Percentiles rank a stretch among this genome's conserved stretches.
Evolutionary conservation across 768 basidiomycete species (phyloP).

Genomic region (Auriscalpium microsporum): DNA sequence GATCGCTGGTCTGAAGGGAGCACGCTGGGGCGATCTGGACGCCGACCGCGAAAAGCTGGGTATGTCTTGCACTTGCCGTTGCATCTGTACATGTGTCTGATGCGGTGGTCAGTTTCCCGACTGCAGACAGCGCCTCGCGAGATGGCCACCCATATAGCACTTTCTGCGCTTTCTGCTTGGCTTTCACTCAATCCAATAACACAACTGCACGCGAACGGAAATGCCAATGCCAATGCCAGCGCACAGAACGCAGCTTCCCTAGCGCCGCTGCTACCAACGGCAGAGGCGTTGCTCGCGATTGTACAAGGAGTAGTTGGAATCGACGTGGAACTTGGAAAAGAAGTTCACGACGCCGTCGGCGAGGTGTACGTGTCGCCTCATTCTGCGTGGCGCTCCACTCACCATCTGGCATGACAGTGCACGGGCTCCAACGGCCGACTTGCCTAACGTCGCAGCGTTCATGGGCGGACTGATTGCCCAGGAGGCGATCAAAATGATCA

Average conservation of each 20-base stretch:
- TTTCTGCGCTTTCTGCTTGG: constrained; percentile 48
- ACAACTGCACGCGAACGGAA: constrained; percentile 19
- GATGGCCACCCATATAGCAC: constrained; percentile 59
- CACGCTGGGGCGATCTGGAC: constrained; percentile 51
- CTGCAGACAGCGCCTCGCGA: constrained; percentile 41
- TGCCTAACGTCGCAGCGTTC: constrained; percentile 91
- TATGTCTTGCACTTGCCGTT: constrained; percentile 20
- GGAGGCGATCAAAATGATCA: constrained; percentile 95
- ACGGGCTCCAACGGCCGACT: constrained; percentile 72
- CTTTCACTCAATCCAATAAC: constrained; percentile 11
- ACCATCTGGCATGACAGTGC: constrained; percentile 35
- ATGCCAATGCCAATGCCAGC: constrained; percentile 1
- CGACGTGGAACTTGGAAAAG: constrained; percentile 39
- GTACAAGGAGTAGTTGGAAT: constrained; percentile 44
- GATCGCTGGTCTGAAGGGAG: constrained; percentile 56
- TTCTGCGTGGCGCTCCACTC: neutral
- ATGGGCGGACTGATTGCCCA: constrained; percentile 92
- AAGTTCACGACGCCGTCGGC: constrained; percentile 52
- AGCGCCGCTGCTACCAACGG: constrained; percentile 29
- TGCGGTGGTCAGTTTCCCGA: constrained; percentile 29
- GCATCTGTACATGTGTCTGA: constrained; percentile 2
- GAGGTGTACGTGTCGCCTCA: constrained; percentile 56
- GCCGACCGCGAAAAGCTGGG: constrained; percentile 40
- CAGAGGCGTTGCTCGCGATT: constrained; percentile 44
- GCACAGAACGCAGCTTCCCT: constrained; percentile 12